Evolutionary conservation across 1,284 basidiomycete genomes (phyloP).

Genomic region (Leccinum pallidistipes): DNA sequence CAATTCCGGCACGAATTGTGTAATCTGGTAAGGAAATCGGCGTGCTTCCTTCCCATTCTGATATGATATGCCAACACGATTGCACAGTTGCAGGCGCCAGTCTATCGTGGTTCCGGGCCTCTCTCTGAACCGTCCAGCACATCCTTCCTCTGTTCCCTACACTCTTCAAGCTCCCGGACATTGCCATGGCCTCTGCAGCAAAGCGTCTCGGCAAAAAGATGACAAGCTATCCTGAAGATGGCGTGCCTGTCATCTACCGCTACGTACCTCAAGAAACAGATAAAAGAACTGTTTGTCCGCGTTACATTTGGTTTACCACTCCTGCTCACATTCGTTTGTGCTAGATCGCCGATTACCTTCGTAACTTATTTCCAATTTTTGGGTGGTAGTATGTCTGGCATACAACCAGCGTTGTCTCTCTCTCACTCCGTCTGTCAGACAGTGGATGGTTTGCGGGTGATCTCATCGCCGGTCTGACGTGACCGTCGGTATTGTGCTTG

Average conservation of each 20-base stretch:
- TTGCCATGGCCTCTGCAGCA: slow-evolving; percentile 42
- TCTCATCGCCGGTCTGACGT: slow-evolving; percentile 82
- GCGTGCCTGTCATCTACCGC: slow-evolving; percentile 55
- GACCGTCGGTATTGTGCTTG: slow-evolving; percentile 82
- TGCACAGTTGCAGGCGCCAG: not conserved
- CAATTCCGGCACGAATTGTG: not conserved
- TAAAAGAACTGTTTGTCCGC: slow-evolving; percentile 42
- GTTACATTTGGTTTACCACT: not conserved
- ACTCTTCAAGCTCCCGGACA: not conserved
- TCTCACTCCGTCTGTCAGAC: slow-evolving; percentile 41
- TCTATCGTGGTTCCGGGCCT: not conserved
- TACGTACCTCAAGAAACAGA: slow-evolving; percentile 49
- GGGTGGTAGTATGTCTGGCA: slow-evolving; percentile 68
- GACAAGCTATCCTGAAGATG: slow-evolving; percentile 60
- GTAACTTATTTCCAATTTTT: slow-evolving; percentile 79
- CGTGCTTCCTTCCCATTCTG: slow-evolving; percentile 32
- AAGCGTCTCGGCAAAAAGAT: slow-evolving; percentile 58
- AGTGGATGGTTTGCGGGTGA: slow-evolving; percentile 77
- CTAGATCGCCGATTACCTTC: slow-evolving; percentile 62
- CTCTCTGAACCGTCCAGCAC: not conserved
- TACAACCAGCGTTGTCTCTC: not conserved
- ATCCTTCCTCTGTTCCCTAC: not conserved
- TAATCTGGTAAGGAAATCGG: slow-evolving; percentile 9
- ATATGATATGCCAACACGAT: not conserved
- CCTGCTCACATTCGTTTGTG: slow-evolving; percentile 8